Base-by-base conservation (phyloP, 306 rosid species). In the Ormosia emarginata region DNA sequence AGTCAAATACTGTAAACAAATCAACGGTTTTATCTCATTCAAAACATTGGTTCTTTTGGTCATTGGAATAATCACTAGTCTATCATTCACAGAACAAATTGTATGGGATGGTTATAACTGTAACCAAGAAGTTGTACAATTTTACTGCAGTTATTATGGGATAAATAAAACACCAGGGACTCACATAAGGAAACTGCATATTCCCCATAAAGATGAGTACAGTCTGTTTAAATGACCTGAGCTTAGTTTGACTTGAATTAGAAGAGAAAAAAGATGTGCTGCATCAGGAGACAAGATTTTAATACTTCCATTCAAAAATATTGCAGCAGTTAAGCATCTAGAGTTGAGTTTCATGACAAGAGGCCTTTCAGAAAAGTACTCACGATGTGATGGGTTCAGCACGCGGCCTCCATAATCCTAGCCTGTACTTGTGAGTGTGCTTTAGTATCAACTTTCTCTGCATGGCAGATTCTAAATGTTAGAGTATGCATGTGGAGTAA, bases 381-480 rank as follows among this genome's bases (percentile, higher is more conserved):
- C 83, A 88, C 13, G 81, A 17, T 75, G 83, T 83, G 61, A 82
- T 2, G 10, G 78, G 78, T 32, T 58, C 81, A 15, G 88, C 85
- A 10, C 63, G 83, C 64, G 91, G 91, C 81, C 86, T 90, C 90
- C 90, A 90, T 1, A 87, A 85, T 81, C 93, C 91, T 46, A 87
- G 78, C 86, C 87, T 71, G 68, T 87, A 90, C 83, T 86, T 83
- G 79, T 83, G 91, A 34, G 83, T 56, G 67, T 87, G 72, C 69
- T 79, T 83, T 81, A 90, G 67, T 69, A 90, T 90, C 78, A 90
- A 81, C 87, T 90, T 90, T 87, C 24, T 24, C 24, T 24, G 24
- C 73, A 77, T 80, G 41, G 37, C 58, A 74, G 32, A 79, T 34
- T 55, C 56, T n/a, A 52, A 5, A 71, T 52, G 41, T 63, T 17